Conservation (phyloP, 208 protist species). For the Plasmodiophora brassicae region DNA sequence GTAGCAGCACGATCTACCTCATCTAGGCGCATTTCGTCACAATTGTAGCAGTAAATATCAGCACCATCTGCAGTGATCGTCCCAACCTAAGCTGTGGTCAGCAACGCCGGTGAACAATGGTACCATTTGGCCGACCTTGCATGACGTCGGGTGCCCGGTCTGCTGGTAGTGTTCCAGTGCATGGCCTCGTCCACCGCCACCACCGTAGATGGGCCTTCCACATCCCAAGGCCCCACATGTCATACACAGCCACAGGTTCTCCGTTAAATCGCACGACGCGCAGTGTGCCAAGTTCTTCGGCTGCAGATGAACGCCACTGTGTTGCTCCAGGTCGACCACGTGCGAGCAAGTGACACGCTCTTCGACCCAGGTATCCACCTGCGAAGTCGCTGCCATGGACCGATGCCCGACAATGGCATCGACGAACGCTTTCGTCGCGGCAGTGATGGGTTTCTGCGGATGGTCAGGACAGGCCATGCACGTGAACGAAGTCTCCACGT, state of each 20-base stretch:
- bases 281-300: constrained; percentile 36
- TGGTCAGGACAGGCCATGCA: constrained; percentile 62
- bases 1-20: too few relatives aligned
- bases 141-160: constrained; percentile 75
- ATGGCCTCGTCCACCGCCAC: constrained; percentile 86
- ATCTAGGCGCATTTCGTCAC: constrained; percentile 86
- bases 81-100: constrained; percentile 64
- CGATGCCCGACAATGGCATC: constrained; percentile 52
- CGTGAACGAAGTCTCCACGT: constrained; percentile 45
- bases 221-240: constrained; percentile 83
- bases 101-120: background rate
- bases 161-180: constrained; percentile 79
- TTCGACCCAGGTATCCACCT: constrained; percentile 48
- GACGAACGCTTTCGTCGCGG: constrained; percentile 64
- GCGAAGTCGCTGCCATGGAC: background rate
- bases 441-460: constrained; percentile 62
- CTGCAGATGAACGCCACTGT: background rate
- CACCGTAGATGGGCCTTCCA: constrained; percentile 69
- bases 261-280: constrained; percentile 66
- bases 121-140: constrained; percentile 76
- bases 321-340: constrained; percentile 41
- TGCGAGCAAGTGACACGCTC: constrained; percentile 40
- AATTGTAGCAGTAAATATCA: constrained; percentile 81
- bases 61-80: constrained; percentile 78
- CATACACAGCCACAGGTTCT: constrained; percentile 90